Base-by-base conservation (phyloP, 2,329 filamentous ascomycete species). In the Verticillium tricorpus region DNA sequence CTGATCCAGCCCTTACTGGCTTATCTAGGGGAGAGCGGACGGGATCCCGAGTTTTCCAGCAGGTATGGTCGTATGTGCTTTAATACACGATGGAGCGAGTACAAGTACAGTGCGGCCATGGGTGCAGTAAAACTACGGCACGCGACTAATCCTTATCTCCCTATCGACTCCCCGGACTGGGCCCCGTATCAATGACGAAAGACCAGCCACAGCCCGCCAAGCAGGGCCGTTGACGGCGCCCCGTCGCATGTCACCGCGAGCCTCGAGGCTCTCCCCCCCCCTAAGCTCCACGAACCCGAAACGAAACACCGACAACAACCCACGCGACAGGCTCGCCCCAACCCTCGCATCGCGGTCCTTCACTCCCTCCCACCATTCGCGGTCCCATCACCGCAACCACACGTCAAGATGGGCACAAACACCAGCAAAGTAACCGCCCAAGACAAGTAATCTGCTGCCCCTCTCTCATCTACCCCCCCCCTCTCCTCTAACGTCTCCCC, bases 391-490 rank as follows among this genome's bases (percentile, higher is more conserved):
- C 45, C 54, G 25, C 54, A 56, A 34, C 15, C 54, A 32, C 54
- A 17, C 17, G 31, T 31, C 57, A 66, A 64, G 50, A 87, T 87
- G 84, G 84, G 84, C 39, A 83, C 81, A 68, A 82, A 76, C 66
- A 69, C 78, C 59, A 86, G 85, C 73, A 83, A 83, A 72, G 81
- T 87, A 65, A 87, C 85, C 63, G 82, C 81, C 70, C 93, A 97
- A 80, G 94, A 98, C 79, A 93, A 92, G 93, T 96, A 73, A 69
- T 59, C 58, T 50, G 55, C 40, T 56, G 25, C 31, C 35, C 39
- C 22, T 39, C 59, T 32, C 52, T 28, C 25, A n/a, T 15, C 11
- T 50, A 31, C n/a, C n/a, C 25, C n/a, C 56, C 54, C 19, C n/a
- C 12, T 56, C 32, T 60, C 39, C 63, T 28, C 34, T 45, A 19